Base-by-base conservation (phyloP, 1,139 yeast genomes). In the Zygosaccharomyces pseudobailii region DNA sequence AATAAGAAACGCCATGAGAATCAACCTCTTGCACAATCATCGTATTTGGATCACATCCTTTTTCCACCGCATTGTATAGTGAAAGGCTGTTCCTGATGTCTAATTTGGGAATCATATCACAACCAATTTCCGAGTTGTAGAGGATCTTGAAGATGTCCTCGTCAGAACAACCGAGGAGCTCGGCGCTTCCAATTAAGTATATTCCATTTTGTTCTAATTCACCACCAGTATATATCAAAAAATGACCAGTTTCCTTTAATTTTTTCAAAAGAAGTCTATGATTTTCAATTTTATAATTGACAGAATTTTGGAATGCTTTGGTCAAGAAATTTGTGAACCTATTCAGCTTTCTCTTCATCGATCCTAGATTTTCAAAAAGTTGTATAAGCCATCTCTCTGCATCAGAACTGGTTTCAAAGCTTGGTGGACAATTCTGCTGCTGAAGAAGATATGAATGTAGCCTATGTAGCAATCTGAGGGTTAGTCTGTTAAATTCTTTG, bases 361-460 rank as follows among this genome's bases (percentile, higher is more conserved):
- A 85, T 33, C 96, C 90, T 54, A 87, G 82, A 55, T 85, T 87
- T 57, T 90, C 97, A 42, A 89, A 80, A 0, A 92, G 79, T 3
- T 87, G 78, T n/a, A 83, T 75, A 53, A 83, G 81, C 95, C 96
- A 87, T 46, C 88, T 75, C 22, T 81, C 80, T 42, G 89, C 72
- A 51, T 88, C 95, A 10, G 78, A 68, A 4, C 76, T 71, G 13
- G 75, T 73, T 2, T 69, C 67, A 52, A 76, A 66, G 2, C 66
- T 60, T 1, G 84, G 80, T 0, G 95, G 87, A 0, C 81, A 78
- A 48, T 78, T 74, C 55, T 84, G 75, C 61, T 89, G 96, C 50
- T 82, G 77, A 51, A 80, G 81, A 63, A 88, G 75, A 65, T 86
- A 89, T 1, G 82, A 76, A 48, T 82, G 76, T 40, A 92, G 69